Conservation (phyloP, 768 basidiomycete genomes). For the Mycena belliarum region DNA sequence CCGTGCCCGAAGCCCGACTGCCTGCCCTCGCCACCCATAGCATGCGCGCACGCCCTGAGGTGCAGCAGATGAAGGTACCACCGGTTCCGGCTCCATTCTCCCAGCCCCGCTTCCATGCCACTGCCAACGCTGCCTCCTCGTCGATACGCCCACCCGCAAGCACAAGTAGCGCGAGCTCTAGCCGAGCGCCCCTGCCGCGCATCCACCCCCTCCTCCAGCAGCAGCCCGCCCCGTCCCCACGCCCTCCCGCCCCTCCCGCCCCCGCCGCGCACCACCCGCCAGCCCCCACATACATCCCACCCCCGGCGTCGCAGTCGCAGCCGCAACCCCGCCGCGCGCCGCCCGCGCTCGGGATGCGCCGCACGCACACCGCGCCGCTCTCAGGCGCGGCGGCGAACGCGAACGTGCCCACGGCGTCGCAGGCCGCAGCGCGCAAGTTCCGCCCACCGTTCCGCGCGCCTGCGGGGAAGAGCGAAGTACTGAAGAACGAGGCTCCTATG, state of each 20-base stretch:
- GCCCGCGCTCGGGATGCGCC: slow-evolving; percentile 20
- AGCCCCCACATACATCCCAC: no score
- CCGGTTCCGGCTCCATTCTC: no score
- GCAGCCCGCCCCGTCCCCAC: neutral
- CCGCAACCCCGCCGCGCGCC: slow-evolving; percentile 8
- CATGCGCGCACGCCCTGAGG: neutral
- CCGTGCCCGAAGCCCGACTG: slow-evolving; percentile 8
- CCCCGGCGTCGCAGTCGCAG: slow-evolving; percentile 2
- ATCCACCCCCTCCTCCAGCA: slow-evolving; percentile 12
- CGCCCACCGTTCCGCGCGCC: slow-evolving; percentile 5
- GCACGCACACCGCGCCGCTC: slow-evolving; percentile 13
- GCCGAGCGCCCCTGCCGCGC: neutral
- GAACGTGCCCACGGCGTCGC: neutral
- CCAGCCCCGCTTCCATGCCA: no score
- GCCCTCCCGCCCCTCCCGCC: neutral
- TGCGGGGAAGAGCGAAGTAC: no score
- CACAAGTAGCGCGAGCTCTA: neutral
- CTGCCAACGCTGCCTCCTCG: no score
- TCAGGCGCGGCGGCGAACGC: neutral
- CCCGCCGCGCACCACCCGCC: no score
- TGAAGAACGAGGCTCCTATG: neutral
- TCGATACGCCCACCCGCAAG: neutral
- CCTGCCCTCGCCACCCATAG: slow-evolving; percentile 1
- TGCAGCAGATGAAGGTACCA: neutral
- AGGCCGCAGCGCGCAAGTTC: slow-evolving; percentile 6